A percentile compares a stretch with the other conserved stretches of the same genome.
These are phyloP conservation scores for Malassezia nana DNA, from an alignment of 1,284 basidiomycete species.

Conservation along the genomic window DNA sequence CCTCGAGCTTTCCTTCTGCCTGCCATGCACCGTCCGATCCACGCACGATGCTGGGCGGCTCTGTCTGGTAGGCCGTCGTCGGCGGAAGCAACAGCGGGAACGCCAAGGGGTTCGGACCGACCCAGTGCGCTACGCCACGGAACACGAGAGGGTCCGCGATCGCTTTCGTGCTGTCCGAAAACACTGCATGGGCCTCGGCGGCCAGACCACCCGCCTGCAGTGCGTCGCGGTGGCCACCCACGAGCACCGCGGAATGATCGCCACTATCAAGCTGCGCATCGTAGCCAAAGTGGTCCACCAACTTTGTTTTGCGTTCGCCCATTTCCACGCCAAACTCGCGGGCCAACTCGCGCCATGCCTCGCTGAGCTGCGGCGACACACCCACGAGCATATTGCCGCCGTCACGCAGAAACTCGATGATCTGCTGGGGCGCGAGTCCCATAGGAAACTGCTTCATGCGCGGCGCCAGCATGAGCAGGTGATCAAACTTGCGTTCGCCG, in stretches of 20 bases:
- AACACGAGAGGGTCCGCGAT: constrained; percentile 57
- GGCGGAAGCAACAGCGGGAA: constrained; percentile 72
- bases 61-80: constrained; percentile 52
- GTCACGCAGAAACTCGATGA: constrained; percentile 62
- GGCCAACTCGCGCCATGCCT: constrained; percentile 52
- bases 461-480: constrained; percentile 33
- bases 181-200: constrained; percentile 36
- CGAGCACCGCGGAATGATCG: constrained; percentile 30
- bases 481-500: constrained; percentile 38
- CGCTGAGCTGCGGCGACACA: constrained; percentile 57
- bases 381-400: constrained; percentile 73
- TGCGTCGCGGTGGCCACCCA: constrained; percentile 19
- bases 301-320: constrained; percentile 47
- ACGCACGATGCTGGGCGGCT: constrained; percentile 56
- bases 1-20: constrained; percentile 21
- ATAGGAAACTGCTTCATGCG: constrained; percentile 55
- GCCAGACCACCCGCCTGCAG: constrained; percentile 18
- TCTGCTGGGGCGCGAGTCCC: constrained; percentile 71
- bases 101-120: constrained; percentile 70
- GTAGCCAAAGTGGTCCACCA: constrained; percentile 52
- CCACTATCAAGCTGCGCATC: constrained; percentile 22
- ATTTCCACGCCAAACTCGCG: constrained; percentile 56
- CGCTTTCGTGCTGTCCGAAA: constrained; percentile 49
- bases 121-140: constrained; percentile 62
- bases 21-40: constrained; percentile 8